Evolutionary conservation across 148 eudicot species (phyloP).

Genomic region (Diospyros lotus): DNA sequence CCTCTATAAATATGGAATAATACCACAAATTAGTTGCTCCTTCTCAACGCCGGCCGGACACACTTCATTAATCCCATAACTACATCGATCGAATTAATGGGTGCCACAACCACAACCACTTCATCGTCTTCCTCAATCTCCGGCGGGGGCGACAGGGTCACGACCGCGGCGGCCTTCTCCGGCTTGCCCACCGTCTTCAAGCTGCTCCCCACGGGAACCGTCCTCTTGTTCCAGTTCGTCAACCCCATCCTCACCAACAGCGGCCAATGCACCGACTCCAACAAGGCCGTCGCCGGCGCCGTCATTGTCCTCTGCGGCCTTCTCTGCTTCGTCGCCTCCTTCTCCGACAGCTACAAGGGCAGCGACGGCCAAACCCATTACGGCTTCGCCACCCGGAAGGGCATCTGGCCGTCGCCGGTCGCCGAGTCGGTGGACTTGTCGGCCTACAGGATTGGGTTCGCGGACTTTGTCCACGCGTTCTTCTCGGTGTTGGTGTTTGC

Average conservation of each 20-base stretch:
- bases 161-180: conserved; percentile 31
- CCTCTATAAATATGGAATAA: no score
- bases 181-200: conserved; percentile 54
- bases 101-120: no score
- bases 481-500: conserved; percentile 44
- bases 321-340: conserved; percentile 45
- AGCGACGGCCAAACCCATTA: conserved; percentile 40
- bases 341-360: conserved; percentile 66
- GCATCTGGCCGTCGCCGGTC: conserved; percentile 39
- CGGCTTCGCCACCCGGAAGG: conserved; percentile 55
- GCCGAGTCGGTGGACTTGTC: conserved; percentile 27
- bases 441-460: conserved; percentile 33
- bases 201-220: conserved; percentile 75
- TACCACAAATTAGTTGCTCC: no score
- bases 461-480: conserved; percentile 63
- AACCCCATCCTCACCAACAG: conserved; percentile 35
- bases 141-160: not conserved
- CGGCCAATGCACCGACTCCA: conserved; percentile 14
- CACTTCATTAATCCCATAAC: no score
- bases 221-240: conserved; percentile 60
- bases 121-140: not conserved
- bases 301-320: conserved; percentile 34
- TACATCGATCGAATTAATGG: no score
- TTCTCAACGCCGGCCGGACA: no score
- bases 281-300: conserved; percentile 41